Evolutionary conservation across 305 asterid genomes (phyloP), one percentile per base, ranked within the genome.

Genomic region (Petunia hybrid): DNA sequence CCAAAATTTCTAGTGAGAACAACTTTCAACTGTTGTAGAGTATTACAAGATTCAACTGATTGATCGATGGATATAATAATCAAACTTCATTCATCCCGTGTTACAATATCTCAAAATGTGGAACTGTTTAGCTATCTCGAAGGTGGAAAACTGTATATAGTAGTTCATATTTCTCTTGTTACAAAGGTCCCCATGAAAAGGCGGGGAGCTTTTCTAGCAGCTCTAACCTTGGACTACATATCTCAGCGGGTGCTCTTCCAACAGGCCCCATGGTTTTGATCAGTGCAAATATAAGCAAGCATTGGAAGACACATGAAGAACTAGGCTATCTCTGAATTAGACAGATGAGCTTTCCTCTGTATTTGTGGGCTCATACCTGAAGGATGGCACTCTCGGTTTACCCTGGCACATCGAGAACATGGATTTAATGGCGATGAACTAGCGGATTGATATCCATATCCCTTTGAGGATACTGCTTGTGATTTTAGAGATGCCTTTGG

Each of bases 401-500:
- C 82, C 73, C 91, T 84, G 3, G 92, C 75, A 78, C 84, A 82
- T 60, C 93, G 86, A 3, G 79, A 35, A 55, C 88, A 86, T 8
- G 88, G 89, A 79, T 87, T 80, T 83, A 91, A 45, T n/a, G 95
- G 91, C 12, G 89, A 88, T 10, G 91, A 80, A 38, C 80, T 78
- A 60, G 88, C 88, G 1, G 93, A 90, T 77, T 82, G 68, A 83
- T 81, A 78, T 71, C 0, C 13, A 0, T 48, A 71, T 64, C 85
- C 94, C 83, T 80, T 85, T 1, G 78, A 69, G 59, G 84, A 51
- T 36, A 62, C 36, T 42, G 76, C 66, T 10, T 84, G 64, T 41
- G 89, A 79, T 69, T 42, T 87, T 60, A 89, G 74, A 36, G 88
- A 76, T 12, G 80, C 31, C 45, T 71, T 86, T 80, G 82, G 76